Conservation (phyloP, 306 rosid genomes). For the Clitoria ternatea region DNA sequence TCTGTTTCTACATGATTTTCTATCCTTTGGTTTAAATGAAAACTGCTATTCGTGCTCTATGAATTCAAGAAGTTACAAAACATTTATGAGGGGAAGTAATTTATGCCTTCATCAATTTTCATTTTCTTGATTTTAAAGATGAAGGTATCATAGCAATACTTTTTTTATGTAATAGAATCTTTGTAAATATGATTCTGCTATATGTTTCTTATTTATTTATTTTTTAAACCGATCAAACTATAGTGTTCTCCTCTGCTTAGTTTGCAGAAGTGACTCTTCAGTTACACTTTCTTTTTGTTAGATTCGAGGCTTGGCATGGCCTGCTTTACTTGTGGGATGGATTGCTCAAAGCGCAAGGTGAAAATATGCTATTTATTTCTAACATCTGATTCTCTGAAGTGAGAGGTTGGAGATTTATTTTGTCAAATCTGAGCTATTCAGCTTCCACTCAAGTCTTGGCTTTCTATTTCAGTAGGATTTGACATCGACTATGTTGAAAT, state of each 20-base stretch:
- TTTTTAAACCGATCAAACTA: slow-evolving; percentile 21
- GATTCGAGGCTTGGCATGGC: slow-evolving; percentile 75
- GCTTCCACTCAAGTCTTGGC: neutral
- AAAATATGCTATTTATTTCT: slow-evolving; percentile 22
- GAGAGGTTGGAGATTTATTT: slow-evolving; percentile 7
- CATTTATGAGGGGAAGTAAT: neutral
- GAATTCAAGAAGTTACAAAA: neutral
- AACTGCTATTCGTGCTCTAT: slow-evolving; percentile 4
- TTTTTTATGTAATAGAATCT: neutral
- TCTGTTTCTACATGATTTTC: slow-evolving; percentile 24
- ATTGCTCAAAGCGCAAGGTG: slow-evolving; percentile 76
- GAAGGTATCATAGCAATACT: neutral
- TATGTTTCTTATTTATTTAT: neutral
- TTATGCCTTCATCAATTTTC: slow-evolving; percentile 5
- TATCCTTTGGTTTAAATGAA: slow-evolving; percentile 2
- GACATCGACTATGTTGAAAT: neutral
- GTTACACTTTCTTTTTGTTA: slow-evolving; percentile 20
- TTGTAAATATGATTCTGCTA: slow-evolving; percentile 5
- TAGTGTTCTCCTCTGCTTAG: slow-evolving; percentile 2
- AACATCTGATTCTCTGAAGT: slow-evolving; percentile 8
- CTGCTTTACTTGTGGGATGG: slow-evolving; percentile 67
- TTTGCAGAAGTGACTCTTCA: slow-evolving; percentile 7
- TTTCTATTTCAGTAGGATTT: slow-evolving; percentile 6
- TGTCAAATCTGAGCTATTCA: slow-evolving; percentile 1
- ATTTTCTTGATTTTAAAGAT: neutral